phyloP scores from a whole-genome alignment of 495 filamentous ascomycete species.

The Trichoderma reesei region DNA sequence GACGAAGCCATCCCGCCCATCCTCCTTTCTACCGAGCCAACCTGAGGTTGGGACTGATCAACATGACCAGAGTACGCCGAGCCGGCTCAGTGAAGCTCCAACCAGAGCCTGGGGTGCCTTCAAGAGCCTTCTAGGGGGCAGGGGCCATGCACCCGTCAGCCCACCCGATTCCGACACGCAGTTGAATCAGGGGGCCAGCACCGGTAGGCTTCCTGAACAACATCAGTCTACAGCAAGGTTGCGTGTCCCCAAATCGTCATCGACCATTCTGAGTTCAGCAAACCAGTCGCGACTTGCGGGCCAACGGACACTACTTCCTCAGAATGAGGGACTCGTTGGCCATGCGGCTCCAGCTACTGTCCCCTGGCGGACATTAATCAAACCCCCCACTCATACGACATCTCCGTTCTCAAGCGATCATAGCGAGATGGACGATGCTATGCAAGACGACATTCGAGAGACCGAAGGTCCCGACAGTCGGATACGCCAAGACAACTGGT shows the following conservation, averaged over 20 bases:
- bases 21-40: not conserved
- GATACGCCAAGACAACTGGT: not conserved
- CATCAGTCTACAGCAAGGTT: not conserved
- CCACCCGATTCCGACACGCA: not conserved
- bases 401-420: not conserved
- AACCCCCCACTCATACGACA: not conserved
- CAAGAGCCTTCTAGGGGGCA: not conserved
- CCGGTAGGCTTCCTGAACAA: not conserved
- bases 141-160: not conserved
- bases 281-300: not conserved
- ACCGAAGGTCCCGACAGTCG: not conserved
- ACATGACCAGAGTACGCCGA: not conserved
- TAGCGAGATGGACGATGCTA: constrained; percentile 8
- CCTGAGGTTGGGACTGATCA: not conserved
- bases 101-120: not conserved
- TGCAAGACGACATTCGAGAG: constrained; percentile 7
- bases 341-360: not conserved
- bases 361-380: not conserved
- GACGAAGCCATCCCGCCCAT: not conserved
- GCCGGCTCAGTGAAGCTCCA: not conserved
- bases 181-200: not conserved
- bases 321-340: not conserved
- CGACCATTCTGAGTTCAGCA: not conserved
- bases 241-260: not conserved
- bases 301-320: not conserved